Evolutionary conservation across 805 yeast species (phyloP).

Genomic region (Candida lessepsii): DNA sequence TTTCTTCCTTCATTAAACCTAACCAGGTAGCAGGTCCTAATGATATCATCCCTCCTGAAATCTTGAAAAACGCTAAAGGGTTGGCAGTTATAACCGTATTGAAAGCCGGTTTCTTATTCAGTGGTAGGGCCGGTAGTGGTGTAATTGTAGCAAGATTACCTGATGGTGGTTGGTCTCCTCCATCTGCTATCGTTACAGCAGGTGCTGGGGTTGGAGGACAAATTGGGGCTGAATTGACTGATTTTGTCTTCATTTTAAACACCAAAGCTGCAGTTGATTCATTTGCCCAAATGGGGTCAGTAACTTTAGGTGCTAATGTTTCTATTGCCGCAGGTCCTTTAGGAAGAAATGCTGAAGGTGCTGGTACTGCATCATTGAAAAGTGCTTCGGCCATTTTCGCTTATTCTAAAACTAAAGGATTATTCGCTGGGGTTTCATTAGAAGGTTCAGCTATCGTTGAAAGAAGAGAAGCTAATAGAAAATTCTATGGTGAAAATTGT

Average conservation of each 20-base stretch:
- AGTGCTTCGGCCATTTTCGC: slow-evolving; percentile 89
- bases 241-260: slow-evolving; percentile 90
- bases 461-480: slow-evolving; percentile 94
- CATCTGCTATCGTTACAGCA: slow-evolving; percentile 91
- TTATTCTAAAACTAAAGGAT: slow-evolving; percentile 93
- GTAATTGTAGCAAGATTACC: slow-evolving; percentile 90
- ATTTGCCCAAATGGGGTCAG: slow-evolving; percentile 90
- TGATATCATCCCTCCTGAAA: slow-evolving; percentile 82
- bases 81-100: slow-evolving; percentile 89
- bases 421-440: slow-evolving; percentile 94
- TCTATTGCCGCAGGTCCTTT: slow-evolving; percentile 97
- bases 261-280: slow-evolving; percentile 86
- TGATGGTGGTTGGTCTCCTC: slow-evolving; percentile 97
- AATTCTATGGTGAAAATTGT: slow-evolving; percentile 85
- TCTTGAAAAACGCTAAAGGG: slow-evolving; percentile 87
- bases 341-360: slow-evolving; percentile 97
- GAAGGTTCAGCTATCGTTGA: slow-evolving; percentile 97
- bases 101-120: slow-evolving; percentile 93
- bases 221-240: slow-evolving; percentile 94
- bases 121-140: slow-evolving; percentile 98
- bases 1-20: slow-evolving; percentile 89
- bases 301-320: slow-evolving; percentile 91
- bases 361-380: slow-evolving; percentile 87
- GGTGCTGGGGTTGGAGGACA: slow-evolving; percentile 99
- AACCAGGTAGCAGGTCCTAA: slow-evolving; percentile 91